Percentiles rank a stretch among this genome's conserved stretches.
Evolutionary conservation across 2,329 filamentous ascomycete genomes (phyloP).

Genomic region (Stachybotrys chlorohalonatus): DNA sequence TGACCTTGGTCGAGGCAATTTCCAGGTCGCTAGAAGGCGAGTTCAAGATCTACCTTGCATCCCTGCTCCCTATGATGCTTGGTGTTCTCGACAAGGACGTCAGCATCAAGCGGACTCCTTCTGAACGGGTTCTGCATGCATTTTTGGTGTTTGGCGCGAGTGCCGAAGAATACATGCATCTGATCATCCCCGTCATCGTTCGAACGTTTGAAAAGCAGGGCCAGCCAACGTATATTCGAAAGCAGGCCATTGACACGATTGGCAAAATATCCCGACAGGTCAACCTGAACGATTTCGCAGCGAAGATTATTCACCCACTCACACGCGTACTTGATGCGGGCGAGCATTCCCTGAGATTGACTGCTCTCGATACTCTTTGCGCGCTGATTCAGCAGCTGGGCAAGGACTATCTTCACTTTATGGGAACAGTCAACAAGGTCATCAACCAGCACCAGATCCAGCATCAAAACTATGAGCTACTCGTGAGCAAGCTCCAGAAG

Average conservation of each 20-base stretch:
- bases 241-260: slow-evolving; percentile 87
- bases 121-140: slow-evolving; percentile 85
- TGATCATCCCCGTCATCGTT: slow-evolving; percentile 94
- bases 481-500: slow-evolving; percentile 88
- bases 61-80: slow-evolving; percentile 86
- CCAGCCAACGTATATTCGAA: slow-evolving; percentile 70
- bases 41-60: slow-evolving; percentile 92
- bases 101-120: slow-evolving; percentile 66
- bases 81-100: slow-evolving; percentile 83
- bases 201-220: slow-evolving; percentile 85
- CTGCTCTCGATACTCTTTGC: slow-evolving; percentile 88
- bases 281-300: slow-evolving; percentile 93
- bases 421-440: slow-evolving; percentile 84
- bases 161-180: slow-evolving; percentile 97
- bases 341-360: slow-evolving; percentile 65
- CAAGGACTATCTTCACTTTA: slow-evolving; percentile 90
- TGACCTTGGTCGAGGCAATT: slow-evolving; percentile 88
- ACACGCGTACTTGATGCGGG: slow-evolving; percentile 68
- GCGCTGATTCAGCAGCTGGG: slow-evolving; percentile 93
- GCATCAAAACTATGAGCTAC: slow-evolving; percentile 84
- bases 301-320: slow-evolving; percentile 91
- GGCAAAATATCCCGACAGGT: slow-evolving; percentile 92
- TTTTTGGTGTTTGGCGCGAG: slow-evolving; percentile 95
- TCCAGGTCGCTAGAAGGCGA: slow-evolving; percentile 90
- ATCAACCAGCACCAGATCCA: slow-evolving; percentile 72